Evolutionary conservation across 768 basidiomycete species (phyloP).

Genomic region (Rhodocollybia butyracea): DNA sequence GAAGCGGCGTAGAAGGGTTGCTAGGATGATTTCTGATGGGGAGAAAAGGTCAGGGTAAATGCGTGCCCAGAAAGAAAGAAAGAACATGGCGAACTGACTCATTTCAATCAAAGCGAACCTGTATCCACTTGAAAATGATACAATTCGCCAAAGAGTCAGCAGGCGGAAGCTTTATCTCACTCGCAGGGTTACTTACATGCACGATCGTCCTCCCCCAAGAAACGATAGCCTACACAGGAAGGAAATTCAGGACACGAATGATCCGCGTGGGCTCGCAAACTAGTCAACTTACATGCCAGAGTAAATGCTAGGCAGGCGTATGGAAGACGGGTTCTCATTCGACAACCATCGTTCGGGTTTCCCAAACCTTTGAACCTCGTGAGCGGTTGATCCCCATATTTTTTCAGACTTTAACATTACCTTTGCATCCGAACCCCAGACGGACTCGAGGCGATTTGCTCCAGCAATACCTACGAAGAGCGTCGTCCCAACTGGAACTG

Average conservation of each 20-base stretch:
- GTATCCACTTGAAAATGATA: constrained; percentile 35
- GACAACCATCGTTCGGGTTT: constrained; percentile 51
- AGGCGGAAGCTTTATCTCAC: neutral
- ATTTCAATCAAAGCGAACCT: constrained; percentile 56
- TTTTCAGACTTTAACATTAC: too few relatives aligned
- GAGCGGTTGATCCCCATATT: too few relatives aligned
- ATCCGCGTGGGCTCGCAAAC: neutral
- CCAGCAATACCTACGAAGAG: constrained; percentile 46
- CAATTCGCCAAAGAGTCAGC: neutral
- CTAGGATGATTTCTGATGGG: constrained; percentile 35
- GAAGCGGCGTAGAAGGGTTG: constrained; percentile 32
- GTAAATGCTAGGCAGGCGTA: constrained; percentile 47
- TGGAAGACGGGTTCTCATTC: constrained; percentile 9
- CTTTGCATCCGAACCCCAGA: constrained; percentile 47
- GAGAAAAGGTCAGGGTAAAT: neutral
- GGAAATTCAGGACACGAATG: neutral
- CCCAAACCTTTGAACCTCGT: constrained; percentile 37
- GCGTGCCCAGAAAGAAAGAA: neutral
- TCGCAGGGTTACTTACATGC: constrained; percentile 36
- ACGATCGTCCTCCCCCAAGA: constrained; percentile 49
- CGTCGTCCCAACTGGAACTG: constrained; percentile 44
- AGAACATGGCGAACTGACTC: constrained; percentile 42
- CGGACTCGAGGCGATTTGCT: constrained; percentile 42
- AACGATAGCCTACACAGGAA: constrained; percentile 46
- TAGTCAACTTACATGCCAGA: constrained; percentile 39